phyloP scores from a whole-genome alignment of 1,139 yeast species.

The Hansenula sp. region DNA sequence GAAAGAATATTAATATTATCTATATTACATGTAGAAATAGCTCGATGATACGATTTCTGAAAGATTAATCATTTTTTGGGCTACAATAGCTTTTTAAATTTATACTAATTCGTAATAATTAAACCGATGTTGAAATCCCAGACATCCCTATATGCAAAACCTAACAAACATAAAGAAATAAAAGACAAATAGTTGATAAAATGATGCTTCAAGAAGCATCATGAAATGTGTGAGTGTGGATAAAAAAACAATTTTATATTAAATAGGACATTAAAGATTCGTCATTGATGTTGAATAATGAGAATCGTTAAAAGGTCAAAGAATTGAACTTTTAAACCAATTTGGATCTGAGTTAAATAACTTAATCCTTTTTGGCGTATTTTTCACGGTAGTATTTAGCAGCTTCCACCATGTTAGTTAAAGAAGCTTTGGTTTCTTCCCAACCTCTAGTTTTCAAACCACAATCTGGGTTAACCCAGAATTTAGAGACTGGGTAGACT shows the following conservation, averaged over 20 bases:
- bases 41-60: too few relatives aligned
- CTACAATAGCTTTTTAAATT: neutral
- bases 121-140: constrained; percentile 39
- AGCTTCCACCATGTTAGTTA: constrained; percentile 98
- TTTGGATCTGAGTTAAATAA: too few relatives aligned
- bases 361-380: constrained; percentile 28
- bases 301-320: constrained; percentile 2
- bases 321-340: constrained; percentile 1
- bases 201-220: constrained; percentile 1
- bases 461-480: constrained; percentile 99
- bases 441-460: constrained; percentile 98
- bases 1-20: too few relatives aligned
- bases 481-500: constrained; percentile 95
- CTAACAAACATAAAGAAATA: constrained; percentile 13
- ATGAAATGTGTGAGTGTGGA: constrained; percentile 5
- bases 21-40: too few relatives aligned
- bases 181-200: constrained; percentile 15
- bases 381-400: constrained; percentile 91
- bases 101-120: constrained; percentile 5
- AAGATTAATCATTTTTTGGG: too few relatives aligned
- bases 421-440: constrained; percentile 83
- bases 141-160: constrained; percentile 12
- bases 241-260: constrained; percentile 11
- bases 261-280: constrained; percentile 7
- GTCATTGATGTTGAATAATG: constrained; percentile 21